phyloP scores from a whole-genome alignment of 169 alveolate genomes.

The Eimeria acervulina region DNA sequence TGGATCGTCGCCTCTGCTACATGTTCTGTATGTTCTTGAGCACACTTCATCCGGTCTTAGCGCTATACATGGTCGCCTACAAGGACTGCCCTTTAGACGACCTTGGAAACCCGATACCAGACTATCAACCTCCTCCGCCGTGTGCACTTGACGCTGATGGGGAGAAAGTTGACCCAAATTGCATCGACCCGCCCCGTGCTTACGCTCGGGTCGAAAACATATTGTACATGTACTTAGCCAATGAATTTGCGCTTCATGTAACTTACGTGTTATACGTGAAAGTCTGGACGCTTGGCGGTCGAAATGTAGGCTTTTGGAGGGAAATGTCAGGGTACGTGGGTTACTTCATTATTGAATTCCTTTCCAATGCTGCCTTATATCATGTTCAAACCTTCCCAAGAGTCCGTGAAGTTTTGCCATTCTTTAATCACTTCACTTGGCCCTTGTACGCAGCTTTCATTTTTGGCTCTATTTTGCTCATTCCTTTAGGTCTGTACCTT shows the following conservation, averaged over 20 bases:
- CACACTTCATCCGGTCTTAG: constrained; percentile 15
- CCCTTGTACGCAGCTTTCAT: constrained; percentile 67
- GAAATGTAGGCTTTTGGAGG: constrained; percentile 56
- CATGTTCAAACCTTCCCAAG: constrained; percentile 75
- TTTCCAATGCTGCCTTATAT: constrained; percentile 56
- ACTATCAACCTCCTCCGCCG: constrained; percentile 42
- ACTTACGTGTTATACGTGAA: constrained; percentile 75
- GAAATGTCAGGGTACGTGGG: constrained; percentile 55
- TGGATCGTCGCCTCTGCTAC: constrained; percentile 57
- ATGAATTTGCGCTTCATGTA: constrained; percentile 67
- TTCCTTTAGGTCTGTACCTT: constrained; percentile 55
- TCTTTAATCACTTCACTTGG: constrained; percentile 1
- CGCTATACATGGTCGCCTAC: constrained; percentile 41
- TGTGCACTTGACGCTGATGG: constrained; percentile 46
- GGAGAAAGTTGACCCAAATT: constrained; percentile 43
- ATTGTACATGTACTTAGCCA: constrained; percentile 56
- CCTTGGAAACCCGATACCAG: constrained; percentile 35
- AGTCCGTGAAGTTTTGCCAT: constrained; percentile 59
- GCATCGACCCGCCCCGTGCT: constrained; percentile 70
- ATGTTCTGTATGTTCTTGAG: constrained; percentile 42
- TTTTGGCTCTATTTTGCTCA: constrained; percentile 40
- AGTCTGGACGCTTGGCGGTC: constrained; percentile 78
- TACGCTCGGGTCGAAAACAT: constrained; percentile 69
- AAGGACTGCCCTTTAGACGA: constrained; percentile 66
- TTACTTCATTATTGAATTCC: constrained; percentile 48